Base-by-base conservation (phyloP, 2,329 filamentous ascomycete species). In the Aspergillus intermedius region DNA sequence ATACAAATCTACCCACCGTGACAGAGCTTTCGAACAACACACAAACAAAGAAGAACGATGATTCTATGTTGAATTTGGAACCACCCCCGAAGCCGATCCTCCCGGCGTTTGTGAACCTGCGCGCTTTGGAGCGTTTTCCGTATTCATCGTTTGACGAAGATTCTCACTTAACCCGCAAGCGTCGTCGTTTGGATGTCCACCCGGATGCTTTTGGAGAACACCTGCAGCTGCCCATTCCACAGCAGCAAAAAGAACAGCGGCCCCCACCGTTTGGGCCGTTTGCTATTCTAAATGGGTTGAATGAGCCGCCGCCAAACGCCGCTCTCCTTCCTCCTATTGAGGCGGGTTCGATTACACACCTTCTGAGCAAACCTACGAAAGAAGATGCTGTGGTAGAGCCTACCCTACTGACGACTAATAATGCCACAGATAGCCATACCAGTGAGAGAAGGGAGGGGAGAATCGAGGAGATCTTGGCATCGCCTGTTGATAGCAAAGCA, bases 271-370 rank as follows among this genome's bases (percentile, higher is more conserved):
- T 74, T 56, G 65, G 70, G 21, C 67, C 71, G 21, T 68, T 75
- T 54, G 70, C 73, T 41, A 74, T 75, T 51, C 64, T 84, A 9
- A 81, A 81, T 57, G 80, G 80, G 6, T 64, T 84, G 40, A 80
- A 83, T 63, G 80, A 84, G 53, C 81, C 81, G 2, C 81, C 81
- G 12, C 80, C 80, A 7, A 78, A 82, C 61, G 79, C 79, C 42
- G 75, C 77, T 10, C 64, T 83, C 5, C 76, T 84, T 43, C 81
- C 81, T 5, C 79, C 79, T 3, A 84, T 84, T 47, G 78, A 78
- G 54, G 71, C 76, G 25, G 75, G 77, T 23, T 65, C 65, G 10
- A 64, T 69, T 23, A 60, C 65, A 3, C 62, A 65, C 28, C 64
- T 71, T 44, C 50, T 71, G 35, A 67, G 61, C 4, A 66, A 66